A percentile compares a stretch with the other conserved stretches of the same genome.
Conservation (phyloP, 2,329 filamentous ascomycete species). For the Fusarium kyushuense region DNA sequence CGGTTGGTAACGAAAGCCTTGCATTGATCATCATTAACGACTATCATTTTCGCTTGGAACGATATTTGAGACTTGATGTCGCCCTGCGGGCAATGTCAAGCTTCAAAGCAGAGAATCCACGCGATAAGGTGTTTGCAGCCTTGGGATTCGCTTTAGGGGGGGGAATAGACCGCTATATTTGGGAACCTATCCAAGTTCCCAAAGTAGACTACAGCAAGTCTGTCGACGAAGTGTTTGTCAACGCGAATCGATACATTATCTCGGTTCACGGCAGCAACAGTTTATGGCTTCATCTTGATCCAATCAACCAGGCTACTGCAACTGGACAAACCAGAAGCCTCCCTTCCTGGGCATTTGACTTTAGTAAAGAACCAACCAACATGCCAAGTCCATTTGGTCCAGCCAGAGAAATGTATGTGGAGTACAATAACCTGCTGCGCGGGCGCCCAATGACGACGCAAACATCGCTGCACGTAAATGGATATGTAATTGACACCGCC, state of each 20-base stretch:
- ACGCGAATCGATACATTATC: not conserved
- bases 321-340: not conserved
- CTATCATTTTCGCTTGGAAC: accelerated
- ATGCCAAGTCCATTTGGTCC: too few relatives aligned
- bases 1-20: too few relatives aligned
- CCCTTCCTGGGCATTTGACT: not conserved
- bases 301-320: not conserved
- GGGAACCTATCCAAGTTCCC: not conserved
- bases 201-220: not conserved
- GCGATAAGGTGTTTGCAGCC: not conserved
- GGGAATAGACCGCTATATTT: too few relatives aligned
- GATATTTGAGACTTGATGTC: accelerated
- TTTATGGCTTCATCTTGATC: not conserved
- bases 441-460: not conserved
- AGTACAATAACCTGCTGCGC: accelerated
- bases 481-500: not conserved
- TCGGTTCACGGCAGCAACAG: accelerated
- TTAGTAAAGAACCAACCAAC: too few relatives aligned
- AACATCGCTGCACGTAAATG: not conserved
- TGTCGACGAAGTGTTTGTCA: not conserved
- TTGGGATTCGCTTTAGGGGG: not conserved
- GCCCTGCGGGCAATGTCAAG: not conserved
- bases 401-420: too few relatives aligned
- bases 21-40: not conserved
- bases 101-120: not conserved